Evolutionary conservation across 306 rosid species (phyloP), one percentile per base, ranked within the genome.

Genomic region (cucumber (Cucumis sativus)): DNA sequence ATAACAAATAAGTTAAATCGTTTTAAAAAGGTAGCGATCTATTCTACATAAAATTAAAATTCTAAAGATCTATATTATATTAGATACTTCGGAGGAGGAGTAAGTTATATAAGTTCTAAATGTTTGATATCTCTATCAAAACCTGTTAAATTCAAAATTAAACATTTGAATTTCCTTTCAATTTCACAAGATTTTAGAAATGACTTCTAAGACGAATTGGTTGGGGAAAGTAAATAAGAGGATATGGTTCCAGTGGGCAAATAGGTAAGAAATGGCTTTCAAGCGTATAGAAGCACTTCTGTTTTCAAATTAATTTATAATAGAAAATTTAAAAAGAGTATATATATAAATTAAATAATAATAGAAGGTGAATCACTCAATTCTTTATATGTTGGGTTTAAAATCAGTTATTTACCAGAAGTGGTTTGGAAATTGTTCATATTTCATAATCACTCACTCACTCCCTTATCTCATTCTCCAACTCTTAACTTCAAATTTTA

Each of bases 341-440:
- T 28, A 28, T 1, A 28, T 28, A 28, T 28, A 28, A 1, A 28
- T 28, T 28, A 28, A 28, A 28, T 28, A 33, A 33, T 30, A 30
- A 30, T 30, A 41, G 35, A 20, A 10, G 15, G 72, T 66, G 71
- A 51, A 49, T 33, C 71, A 65, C 15, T 64, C 20, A 59, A 4
- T 30, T 37, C 51, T 43, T 9, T 8, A 17, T 52, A 4, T 41
- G 15, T 41, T 40, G 17, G 76, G 23, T 25, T 71, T 71, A 0
- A 25, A 14, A 49, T 71, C 76, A 25, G 76, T 71, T 71, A 71
- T 47, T 71, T 71, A 71, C 76, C 76, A 49, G 59, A 71, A 71
- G 37, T 49, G 11, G 59, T 25, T 71, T 14, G 60, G 60, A 49
- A 71, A 25, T 23, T 10, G 23, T 41, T 71, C 60, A 15, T 45